These are phyloP conservation scores for Wickerhamiella shivajii DNA, from an alignment of 805 yeast genomes.

Conservation along the genomic window DNA sequence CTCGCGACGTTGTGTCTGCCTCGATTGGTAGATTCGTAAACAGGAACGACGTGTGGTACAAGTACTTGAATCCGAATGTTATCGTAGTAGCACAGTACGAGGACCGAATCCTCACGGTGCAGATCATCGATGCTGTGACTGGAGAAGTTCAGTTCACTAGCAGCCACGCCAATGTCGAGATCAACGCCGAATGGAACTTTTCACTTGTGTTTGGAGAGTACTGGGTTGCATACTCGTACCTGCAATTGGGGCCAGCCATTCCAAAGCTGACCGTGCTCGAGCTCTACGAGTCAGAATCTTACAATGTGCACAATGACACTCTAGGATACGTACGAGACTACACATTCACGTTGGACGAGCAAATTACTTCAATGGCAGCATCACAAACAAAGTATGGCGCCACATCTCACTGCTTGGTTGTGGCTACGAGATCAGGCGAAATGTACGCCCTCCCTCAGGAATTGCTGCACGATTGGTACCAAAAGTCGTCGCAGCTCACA, in stretches of 20 bases:
- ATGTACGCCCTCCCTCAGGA: not conserved
- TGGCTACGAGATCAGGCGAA: not conserved
- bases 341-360: too few relatives aligned
- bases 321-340: not conserved
- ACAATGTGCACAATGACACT: not conserved
- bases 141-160: not conserved
- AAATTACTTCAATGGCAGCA: not conserved
- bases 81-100: not conserved
- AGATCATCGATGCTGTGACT: not conserved
- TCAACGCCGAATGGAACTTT: not conserved
- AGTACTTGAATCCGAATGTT: slow-evolving; percentile 6
- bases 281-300: too few relatives aligned
- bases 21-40: not conserved
- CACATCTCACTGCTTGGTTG: not conserved
- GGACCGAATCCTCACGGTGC: not conserved
- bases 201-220: not conserved
- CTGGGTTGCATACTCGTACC: slow-evolving; percentile 3
- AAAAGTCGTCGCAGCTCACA: too few relatives aligned
- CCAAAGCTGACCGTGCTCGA: not conserved
- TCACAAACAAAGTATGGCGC: not conserved
- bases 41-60: slow-evolving; percentile 1
- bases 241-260: slow-evolving; percentile 1
- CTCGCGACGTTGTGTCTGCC: not conserved
- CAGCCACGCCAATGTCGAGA: not conserved
- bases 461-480: too few relatives aligned